phyloP scores from a whole-genome alignment of 1,284 basidiomycete species.

The Exobasidium rhododendri region DNA sequence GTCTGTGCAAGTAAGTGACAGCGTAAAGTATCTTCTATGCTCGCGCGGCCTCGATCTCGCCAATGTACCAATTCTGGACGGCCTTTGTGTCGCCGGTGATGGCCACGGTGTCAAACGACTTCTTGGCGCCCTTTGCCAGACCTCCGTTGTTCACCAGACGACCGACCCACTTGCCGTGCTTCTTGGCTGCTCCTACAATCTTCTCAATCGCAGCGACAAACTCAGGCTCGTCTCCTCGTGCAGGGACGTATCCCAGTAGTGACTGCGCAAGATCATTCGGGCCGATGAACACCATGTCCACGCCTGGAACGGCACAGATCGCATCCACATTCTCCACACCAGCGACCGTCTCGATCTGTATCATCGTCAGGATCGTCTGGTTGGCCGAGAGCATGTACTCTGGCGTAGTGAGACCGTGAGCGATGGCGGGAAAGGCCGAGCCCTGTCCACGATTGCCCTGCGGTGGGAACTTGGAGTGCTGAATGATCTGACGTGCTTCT shows the following conservation, averaged over 20 bases:
- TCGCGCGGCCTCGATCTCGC: conserved; percentile 1
- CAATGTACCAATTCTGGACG: conserved; percentile 2
- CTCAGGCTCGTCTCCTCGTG: background rate
- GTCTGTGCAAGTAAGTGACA: no score
- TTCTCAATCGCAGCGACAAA: background rate
- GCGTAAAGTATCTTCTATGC: background rate
- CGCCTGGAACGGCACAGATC: conserved; percentile 2
- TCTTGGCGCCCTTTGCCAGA: conserved; percentile 1
- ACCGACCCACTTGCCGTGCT: conserved; percentile 5
- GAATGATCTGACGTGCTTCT: background rate
- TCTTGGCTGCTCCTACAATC: conserved; percentile 1
- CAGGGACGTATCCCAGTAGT: conserved; percentile 1
- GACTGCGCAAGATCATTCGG: background rate
- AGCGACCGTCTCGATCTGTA: background rate
- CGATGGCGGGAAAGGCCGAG: background rate
- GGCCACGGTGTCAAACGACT: background rate
- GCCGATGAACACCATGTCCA: background rate
- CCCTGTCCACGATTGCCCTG: background rate
- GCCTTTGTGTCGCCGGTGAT: conserved; percentile 2
- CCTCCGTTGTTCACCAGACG: background rate
- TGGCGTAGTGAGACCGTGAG: background rate
- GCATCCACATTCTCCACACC: background rate
- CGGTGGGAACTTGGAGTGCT: background rate
- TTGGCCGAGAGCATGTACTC: conserved; percentile 4
- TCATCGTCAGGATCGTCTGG: conserved; percentile 4